A percentile compares a stretch with the other conserved stretches of the same genome.
These are phyloP conservation scores for Eleusine indica DNA, from an alignment of 176 grass and related monocot species.

Conservation along the genomic window DNA sequence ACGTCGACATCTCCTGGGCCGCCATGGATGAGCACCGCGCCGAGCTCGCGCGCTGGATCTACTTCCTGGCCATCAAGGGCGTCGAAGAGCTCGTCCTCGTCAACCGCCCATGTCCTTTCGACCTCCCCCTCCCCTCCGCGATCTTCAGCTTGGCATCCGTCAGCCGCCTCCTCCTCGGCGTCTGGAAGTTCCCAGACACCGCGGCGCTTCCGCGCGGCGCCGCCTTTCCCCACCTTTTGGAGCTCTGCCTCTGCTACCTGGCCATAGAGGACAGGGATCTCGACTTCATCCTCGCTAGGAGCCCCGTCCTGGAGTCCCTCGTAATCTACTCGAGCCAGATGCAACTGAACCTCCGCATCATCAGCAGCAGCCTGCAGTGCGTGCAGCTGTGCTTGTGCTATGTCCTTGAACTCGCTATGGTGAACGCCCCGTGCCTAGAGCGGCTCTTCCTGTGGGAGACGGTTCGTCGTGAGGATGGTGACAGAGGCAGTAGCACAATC, in stretches of 20 bases:
- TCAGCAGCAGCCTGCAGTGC: not conserved
- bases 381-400: not conserved
- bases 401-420: not conserved
- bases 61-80: not conserved
- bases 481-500: not conserved
- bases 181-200: not conserved
- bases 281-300: conserved; percentile 1
- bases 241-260: not conserved
- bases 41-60: not conserved
- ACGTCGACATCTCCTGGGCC: not conserved
- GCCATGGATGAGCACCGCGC: not conserved
- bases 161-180: not conserved
- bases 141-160: not conserved
- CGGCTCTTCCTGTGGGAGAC: not conserved
- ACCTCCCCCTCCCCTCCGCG: not conserved
- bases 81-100: conserved; percentile 5
- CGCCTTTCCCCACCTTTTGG: not conserved
- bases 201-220: not conserved
- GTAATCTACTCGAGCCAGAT: not conserved
- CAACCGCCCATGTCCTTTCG: not conserved
- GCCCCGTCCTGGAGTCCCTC: not conserved
- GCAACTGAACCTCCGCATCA: not conserved
- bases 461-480: not conserved
- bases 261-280: not conserved
- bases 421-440: not conserved